Conservation (phyloP, 257 asterid genomes). For the Nicotiana paniculata region DNA sequence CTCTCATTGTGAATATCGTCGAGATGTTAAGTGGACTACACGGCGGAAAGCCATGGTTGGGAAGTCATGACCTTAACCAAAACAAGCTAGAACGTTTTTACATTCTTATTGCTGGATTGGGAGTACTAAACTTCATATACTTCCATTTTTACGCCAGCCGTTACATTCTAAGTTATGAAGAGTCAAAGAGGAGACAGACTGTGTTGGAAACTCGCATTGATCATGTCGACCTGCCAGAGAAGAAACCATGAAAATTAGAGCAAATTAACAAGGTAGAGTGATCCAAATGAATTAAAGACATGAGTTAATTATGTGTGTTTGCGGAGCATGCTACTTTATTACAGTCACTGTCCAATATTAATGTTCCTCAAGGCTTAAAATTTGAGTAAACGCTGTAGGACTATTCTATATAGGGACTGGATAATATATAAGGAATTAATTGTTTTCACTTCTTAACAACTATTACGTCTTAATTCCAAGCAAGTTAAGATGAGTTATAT, state of each 20-base stretch:
- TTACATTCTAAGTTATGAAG: constrained; percentile 21
- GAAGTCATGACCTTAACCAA: constrained; percentile 54
- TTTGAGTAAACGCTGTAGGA: too few species aligned
- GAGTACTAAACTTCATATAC: constrained; percentile 40
- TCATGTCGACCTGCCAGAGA: constrained; percentile 3
- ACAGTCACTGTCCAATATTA: neutral
- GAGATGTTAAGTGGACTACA: constrained; percentile 21
- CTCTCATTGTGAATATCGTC: constrained; percentile 43
- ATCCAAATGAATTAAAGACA: neutral
- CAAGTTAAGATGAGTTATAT: too few species aligned
- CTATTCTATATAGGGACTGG: too few species aligned
- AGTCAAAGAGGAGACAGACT: constrained; percentile 7
- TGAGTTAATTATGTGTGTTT: neutral
- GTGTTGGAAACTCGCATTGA: constrained; percentile 1
- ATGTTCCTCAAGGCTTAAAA: too few species aligned
- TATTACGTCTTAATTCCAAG: too few species aligned
- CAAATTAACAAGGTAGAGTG: neutral
- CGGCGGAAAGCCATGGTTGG: constrained; percentile 50
- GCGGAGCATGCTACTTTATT: neutral
- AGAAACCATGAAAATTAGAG: neutral
- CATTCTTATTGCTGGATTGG: constrained; percentile 41
- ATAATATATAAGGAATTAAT: too few species aligned
- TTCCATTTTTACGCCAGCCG: constrained; percentile 42
- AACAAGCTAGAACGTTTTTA: constrained; percentile 64
- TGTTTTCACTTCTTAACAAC: too few species aligned